Evolutionary conservation across 1,284 basidiomycete genomes (phyloP).

Genomic region (Mixia osmundae): DNA sequence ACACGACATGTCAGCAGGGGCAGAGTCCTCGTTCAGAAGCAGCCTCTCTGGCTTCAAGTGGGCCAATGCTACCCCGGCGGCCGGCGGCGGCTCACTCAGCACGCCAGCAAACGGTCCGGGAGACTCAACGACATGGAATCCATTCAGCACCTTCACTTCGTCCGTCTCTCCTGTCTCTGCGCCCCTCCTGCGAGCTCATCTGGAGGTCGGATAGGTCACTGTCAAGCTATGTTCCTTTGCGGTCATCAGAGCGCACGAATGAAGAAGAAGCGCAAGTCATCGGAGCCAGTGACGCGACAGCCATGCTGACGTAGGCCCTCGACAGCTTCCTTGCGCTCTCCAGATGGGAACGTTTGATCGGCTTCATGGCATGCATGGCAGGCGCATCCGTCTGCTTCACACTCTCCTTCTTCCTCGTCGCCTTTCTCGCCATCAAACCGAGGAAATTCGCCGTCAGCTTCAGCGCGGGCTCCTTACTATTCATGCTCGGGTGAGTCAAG

Average conservation of each 20-base stretch:
- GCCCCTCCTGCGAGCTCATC: too few species aligned
- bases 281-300: not conserved
- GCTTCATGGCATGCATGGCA: constrained; percentile 72
- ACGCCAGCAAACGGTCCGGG: too few species aligned
- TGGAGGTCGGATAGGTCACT: too few species aligned
- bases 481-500: constrained; percentile 56
- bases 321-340: constrained; percentile 48
- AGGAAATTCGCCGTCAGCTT: constrained; percentile 74
- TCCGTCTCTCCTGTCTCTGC: constrained; percentile 30
- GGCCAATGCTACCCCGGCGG: too few species aligned
- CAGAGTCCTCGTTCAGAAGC: too few species aligned
- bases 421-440: constrained; percentile 56
- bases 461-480: constrained; percentile 54
- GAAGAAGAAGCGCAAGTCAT: constrained; percentile 77
- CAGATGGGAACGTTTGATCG: constrained; percentile 74
- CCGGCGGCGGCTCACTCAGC: too few species aligned
- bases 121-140: constrained; percentile 35
- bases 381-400: constrained; percentile 89
- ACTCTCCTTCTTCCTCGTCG: constrained; percentile 68
- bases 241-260: constrained; percentile 56
- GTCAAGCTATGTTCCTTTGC: constrained; percentile 59
- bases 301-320: not conserved
- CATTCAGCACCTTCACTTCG: constrained; percentile 22
- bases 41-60: too few species aligned
- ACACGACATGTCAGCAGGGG: too few species aligned